These are phyloP conservation scores for Epichloe glyceriae DNA, from an alignment of 2,329 filamentous ascomycete species.

Conservation along the genomic window DNA sequence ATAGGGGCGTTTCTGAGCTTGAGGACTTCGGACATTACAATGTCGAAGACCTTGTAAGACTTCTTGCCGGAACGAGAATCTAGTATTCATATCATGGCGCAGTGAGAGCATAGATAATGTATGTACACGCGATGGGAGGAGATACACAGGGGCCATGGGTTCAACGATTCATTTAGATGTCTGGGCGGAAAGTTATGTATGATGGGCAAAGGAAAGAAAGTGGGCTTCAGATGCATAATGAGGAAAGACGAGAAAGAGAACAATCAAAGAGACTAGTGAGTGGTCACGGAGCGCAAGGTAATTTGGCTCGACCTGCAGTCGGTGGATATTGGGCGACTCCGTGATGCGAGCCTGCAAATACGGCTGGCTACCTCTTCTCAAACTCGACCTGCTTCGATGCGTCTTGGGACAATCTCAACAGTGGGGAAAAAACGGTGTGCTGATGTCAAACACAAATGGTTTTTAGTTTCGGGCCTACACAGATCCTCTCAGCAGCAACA, in stretches of 20 bases:
- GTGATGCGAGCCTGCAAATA: slow-evolving; percentile 2
- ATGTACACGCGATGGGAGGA: slow-evolving; percentile 1
- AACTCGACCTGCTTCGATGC: slow-evolving; percentile 5
- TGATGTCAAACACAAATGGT: slow-evolving; percentile 1
- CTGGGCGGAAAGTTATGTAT: slow-evolving; percentile 3
- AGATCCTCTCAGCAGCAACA: slow-evolving; percentile 39
- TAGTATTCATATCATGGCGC: slow-evolving; percentile 4
- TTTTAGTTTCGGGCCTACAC: slow-evolving; percentile 46
- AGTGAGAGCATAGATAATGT: not conserved
- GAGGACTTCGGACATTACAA: slow-evolving; percentile 18
- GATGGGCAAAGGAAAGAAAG: not conserved
- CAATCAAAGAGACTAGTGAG: not conserved
- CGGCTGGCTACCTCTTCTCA: slow-evolving; percentile 6
- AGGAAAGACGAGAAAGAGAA: not conserved
- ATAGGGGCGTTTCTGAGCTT: slow-evolving; percentile 10
- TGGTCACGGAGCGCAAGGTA: not conserved
- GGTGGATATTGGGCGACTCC: not conserved
- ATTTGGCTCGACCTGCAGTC: not conserved
- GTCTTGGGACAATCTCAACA: slow-evolving; percentile 7
- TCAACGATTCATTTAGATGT: slow-evolving; percentile 1
- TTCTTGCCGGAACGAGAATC: slow-evolving; percentile 11
- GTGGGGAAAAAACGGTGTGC: slow-evolving; percentile 9
- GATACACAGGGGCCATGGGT: not conserved
- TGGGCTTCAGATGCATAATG: not conserved
- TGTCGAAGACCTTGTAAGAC: slow-evolving; percentile 14